phyloP scores from a whole-genome alignment of 495 filamentous ascomycete genomes.

The Penicillium bovifimosum region DNA sequence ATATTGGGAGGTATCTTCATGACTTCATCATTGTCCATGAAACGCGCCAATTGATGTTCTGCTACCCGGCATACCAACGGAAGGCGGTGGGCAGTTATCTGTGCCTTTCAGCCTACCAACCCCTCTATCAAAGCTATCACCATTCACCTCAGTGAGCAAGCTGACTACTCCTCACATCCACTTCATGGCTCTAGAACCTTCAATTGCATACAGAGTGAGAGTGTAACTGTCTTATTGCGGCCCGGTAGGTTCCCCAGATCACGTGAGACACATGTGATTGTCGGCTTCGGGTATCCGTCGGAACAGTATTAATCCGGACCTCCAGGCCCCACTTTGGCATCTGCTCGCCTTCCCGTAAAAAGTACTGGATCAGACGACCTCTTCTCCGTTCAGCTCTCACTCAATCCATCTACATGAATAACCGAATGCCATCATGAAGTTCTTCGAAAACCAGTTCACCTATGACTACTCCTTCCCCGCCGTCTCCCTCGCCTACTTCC shows the following conservation, averaged over 20 bases:
- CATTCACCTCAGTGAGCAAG: too few species aligned
- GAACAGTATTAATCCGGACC: background rate
- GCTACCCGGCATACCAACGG: too few species aligned
- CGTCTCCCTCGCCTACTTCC: conserved; percentile 96
- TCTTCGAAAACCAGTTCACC: conserved; percentile 80
- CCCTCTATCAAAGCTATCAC: too few species aligned
- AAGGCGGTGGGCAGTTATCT: too few species aligned
- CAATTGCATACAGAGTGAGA: background rate
- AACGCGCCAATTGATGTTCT: too few species aligned
- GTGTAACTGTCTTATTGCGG: background rate
- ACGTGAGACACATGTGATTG: conserved; percentile 2
- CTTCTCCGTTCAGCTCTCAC: background rate
- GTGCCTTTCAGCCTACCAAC: too few species aligned
- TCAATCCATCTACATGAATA: conserved; percentile 10
- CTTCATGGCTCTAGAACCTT: too few species aligned
- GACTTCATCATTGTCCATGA: too few species aligned
- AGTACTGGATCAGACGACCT: conserved; percentile 5
- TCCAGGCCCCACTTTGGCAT: background rate
- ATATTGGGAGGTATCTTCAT: too few species aligned
- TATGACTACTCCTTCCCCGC: conserved; percentile 90
- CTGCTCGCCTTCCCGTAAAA: background rate
- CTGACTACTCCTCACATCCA: too few species aligned
- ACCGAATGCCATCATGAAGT: conserved; percentile 62
- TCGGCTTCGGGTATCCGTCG: background rate
- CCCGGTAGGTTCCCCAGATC: background rate